These are phyloP conservation scores for Alloteropsis semialata DNA, from an alignment of 176 grass and related monocot genomes.

Conservation along the genomic window DNA sequence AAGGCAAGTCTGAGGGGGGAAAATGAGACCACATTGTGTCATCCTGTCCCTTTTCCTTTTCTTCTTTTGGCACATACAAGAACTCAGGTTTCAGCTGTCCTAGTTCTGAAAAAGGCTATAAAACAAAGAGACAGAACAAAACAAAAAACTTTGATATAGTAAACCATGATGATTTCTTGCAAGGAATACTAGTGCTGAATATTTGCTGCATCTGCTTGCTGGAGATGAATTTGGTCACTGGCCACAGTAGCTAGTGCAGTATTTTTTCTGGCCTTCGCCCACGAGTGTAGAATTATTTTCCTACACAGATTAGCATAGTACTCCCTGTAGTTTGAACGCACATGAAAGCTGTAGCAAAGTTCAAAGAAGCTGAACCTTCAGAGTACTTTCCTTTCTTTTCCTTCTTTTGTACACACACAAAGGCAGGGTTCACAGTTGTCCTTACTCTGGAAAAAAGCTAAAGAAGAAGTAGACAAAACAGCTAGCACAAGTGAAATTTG, in stretches of 20 bases:
- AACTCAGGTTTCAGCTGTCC: not conserved
- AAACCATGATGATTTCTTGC: not conserved
- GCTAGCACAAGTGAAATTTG: too few species aligned
- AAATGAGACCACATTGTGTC: not conserved
- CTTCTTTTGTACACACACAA: not conserved
- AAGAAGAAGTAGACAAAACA: slow-evolving; percentile 10
- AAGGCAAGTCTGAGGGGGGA: not conserved
- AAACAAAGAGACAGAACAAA: not conserved
- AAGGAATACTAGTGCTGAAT: not conserved
- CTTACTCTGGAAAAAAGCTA: not conserved
- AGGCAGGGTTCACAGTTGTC: not conserved
- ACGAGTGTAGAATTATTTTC: not conserved
- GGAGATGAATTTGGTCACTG: not conserved
- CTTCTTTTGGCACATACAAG: not conserved
- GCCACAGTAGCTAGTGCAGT: not conserved
- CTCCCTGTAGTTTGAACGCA: not conserved
- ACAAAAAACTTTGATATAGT: not conserved
- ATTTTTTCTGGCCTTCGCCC: not conserved
- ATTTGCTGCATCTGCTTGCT: not conserved
- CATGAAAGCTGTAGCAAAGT: not conserved
- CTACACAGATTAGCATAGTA: not conserved
- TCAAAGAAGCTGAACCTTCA: not conserved
- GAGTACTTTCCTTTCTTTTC: not conserved
- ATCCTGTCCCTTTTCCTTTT: not conserved
- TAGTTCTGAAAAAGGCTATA: not conserved